Evolutionary conservation across 139 green algal species (phyloP).

Genomic region (Chlamydomonas urium): DNA sequence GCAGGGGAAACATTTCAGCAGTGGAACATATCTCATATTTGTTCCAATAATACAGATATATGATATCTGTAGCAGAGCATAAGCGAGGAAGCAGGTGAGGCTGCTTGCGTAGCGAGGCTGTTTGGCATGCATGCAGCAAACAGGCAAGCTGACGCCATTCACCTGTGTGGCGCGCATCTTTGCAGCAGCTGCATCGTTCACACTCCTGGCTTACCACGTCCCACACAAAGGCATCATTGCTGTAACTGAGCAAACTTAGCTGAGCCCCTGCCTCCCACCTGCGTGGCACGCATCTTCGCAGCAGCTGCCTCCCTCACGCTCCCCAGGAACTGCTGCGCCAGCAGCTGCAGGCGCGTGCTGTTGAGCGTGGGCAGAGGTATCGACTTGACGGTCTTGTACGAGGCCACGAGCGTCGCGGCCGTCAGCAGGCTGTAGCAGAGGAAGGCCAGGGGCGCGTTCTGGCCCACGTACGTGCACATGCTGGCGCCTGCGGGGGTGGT

Average conservation of each 20-base stretch:
- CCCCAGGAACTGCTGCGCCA: constrained; percentile 6
- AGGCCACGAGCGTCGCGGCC: neutral
- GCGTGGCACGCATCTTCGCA: neutral
- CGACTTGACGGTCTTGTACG: constrained; percentile 31
- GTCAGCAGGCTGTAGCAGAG: constrained; percentile 20
- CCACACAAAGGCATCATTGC: too few relatives aligned
- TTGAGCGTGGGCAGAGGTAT: constrained; percentile 70
- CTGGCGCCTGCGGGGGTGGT: neutral
- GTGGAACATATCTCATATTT: too few relatives aligned
- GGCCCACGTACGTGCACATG: constrained; percentile 37
- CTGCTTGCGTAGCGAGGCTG: too few relatives aligned
- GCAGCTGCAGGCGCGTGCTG: constrained; percentile 41
- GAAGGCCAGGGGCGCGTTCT: constrained; percentile 25
- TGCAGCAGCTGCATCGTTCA: neutral
- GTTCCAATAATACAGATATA: too few relatives aligned
- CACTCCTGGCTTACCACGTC: too few relatives aligned
- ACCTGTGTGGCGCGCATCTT: neutral
- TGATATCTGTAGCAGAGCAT: too few relatives aligned
- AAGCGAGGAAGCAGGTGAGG: too few relatives aligned
- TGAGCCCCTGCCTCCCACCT: too few relatives aligned
- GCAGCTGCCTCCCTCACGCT: neutral
- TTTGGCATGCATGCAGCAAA: too few relatives aligned
- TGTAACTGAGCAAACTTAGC: too few relatives aligned
- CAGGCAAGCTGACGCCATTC: too few relatives aligned
- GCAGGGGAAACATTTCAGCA: too few relatives aligned